phyloP scores from a whole-genome alignment of 2,329 filamentous ascomycete species.

The Monilinia vaccinii-corymbosi region DNA sequence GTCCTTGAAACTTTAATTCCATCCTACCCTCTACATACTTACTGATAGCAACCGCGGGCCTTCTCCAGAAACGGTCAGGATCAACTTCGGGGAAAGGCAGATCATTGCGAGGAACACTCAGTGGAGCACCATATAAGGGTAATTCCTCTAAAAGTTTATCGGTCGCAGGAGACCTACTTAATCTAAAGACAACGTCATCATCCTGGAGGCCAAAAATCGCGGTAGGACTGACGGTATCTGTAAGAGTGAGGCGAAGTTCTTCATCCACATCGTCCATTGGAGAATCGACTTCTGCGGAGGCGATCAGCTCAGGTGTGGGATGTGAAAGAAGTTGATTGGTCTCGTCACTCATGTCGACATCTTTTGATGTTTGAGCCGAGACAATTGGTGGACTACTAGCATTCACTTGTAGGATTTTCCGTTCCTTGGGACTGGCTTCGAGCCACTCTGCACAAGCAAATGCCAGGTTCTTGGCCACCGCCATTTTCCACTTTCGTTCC shows the following conservation, averaged over 20 bases:
- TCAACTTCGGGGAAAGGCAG: conserved; percentile 48
- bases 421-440: conserved; percentile 51
- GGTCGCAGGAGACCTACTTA: conserved; percentile 64
- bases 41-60: conserved; percentile 72
- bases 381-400: conserved; percentile 37
- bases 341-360: conserved; percentile 29
- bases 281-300: conserved; percentile 52
- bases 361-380: conserved; percentile 24
- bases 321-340: conserved; percentile 31
- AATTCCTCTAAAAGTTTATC: conserved; percentile 73
- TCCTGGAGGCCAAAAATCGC: conserved; percentile 76
- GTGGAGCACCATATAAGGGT: conserved; percentile 64
- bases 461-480: conserved; percentile 70
- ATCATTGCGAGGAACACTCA: conserved; percentile 50
- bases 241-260: conserved; percentile 25
- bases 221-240: conserved; percentile 53
- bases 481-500: conserved; percentile 88
- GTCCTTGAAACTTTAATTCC: conserved; percentile 54
- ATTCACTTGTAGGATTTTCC: conserved; percentile 59
- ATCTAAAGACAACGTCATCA: conserved; percentile 71
- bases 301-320: conserved; percentile 58
- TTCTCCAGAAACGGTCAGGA: conserved; percentile 64
- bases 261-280: conserved; percentile 36
- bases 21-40: conserved; percentile 81
- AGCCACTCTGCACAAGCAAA: conserved; percentile 79